phyloP scores from a whole-genome alignment of 78 protist genomes.

The Tieghemostelium lacteum region DNA sequence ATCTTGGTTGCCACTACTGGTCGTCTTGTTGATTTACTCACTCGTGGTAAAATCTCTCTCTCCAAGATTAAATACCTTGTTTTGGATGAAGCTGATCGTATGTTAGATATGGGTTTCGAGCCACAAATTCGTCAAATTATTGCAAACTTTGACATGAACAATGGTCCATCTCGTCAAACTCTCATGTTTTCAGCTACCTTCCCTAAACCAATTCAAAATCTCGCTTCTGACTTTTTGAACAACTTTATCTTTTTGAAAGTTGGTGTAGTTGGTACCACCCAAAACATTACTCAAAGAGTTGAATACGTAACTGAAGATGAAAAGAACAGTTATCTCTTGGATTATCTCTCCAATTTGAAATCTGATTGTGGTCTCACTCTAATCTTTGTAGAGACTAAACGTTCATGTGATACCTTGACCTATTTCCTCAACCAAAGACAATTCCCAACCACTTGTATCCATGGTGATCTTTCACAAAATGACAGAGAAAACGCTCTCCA shows the following conservation, averaged over 20 bases:
- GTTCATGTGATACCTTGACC: constrained; percentile 93
- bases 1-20: constrained; percentile 99
- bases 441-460: constrained; percentile 92
- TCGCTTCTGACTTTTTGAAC: constrained; percentile 96
- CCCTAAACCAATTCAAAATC: constrained; percentile 95
- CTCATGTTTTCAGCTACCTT: constrained; percentile 99
- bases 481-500: constrained; percentile 97
- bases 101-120: constrained; percentile 99
- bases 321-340: constrained; percentile 87
- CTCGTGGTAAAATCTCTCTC: constrained; percentile 92
- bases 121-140: constrained; percentile 98
- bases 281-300: constrained; percentile 92
- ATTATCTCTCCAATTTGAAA: constrained; percentile 71
- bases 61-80: constrained; percentile 82
- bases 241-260: constrained; percentile 96
- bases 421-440: constrained; percentile 77
- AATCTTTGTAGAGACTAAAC: constrained; percentile 96
- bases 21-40: constrained; percentile 96
- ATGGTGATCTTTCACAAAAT: constrained; percentile 98
- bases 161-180: constrained; percentile 91
- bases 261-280: constrained; percentile 98
- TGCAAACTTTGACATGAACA: constrained; percentile 93
- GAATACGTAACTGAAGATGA: constrained; percentile 87
- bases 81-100: constrained; percentile 99
- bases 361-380: constrained; percentile 78